Base-by-base conservation (phyloP, 495 filamentous ascomycete genomes). In the Entonaema liquescens region DNA sequence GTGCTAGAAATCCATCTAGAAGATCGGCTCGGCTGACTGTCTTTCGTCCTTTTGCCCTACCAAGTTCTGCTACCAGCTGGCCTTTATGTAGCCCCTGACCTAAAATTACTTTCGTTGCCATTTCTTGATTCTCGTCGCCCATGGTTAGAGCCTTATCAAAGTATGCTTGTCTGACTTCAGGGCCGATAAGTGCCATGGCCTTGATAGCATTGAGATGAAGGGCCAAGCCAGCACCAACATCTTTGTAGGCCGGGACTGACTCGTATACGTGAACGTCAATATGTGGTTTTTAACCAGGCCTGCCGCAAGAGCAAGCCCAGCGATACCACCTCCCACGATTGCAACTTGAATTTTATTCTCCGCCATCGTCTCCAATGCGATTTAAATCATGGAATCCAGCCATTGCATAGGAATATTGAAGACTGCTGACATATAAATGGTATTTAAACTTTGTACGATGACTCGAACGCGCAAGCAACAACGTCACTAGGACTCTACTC, bases 191-290 rank as follows among this genome's bases (percentile, higher is more conserved):
- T 0, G 67, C 15, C 78, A 81, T 80, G 6, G 79, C 78, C 33
- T 71, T 70, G 65, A 80, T 77, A 15, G 78, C 79, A 62, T 81
- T 81, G 33, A 67, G 69, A 50, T 81, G 79, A 8, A 81, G 71
- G 2, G 79, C 78, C 5, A 81, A 68, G 9, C 79, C 79, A n/a
- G 79, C 79, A 21, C 79, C 79, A 23, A 81, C 72, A 49, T 81
- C 79, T 42, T 66, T 67, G 62, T 79, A 75, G 29, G 36, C 62
- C 35, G 68, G 26, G 25, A 76, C 74, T 12, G 70, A 29, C 29
- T 81, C 79, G 56, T 80, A 80, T 13, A 80, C 70, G 23, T 75
- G 73, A 1, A 77, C 64, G 35, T 72, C 62, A 25, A 80, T 67
- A 62, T 81, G 75, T 5, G 59, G 50, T 28, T 78, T 71, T 79